Percentiles rank a stretch among this genome's conserved stretches.
These are phyloP conservation scores for Curvularia sp. DNA, from an alignment of 2,329 filamentous ascomycete species.

Conservation along the genomic window DNA sequence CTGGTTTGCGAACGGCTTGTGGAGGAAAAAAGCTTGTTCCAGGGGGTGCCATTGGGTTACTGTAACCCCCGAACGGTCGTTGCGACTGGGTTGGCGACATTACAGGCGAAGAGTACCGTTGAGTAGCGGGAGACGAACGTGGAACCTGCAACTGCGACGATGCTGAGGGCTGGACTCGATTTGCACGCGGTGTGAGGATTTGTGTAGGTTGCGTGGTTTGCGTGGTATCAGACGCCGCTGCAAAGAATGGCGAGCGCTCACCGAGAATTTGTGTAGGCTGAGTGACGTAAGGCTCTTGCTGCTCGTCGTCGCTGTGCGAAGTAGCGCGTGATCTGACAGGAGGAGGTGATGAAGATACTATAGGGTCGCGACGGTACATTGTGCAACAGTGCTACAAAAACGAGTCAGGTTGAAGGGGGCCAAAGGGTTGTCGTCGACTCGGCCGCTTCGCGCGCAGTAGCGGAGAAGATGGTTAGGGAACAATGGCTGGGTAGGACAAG, in stretches of 20 bases:
- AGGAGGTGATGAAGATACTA: conserved; percentile 44
- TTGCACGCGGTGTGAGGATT: conserved; percentile 56
- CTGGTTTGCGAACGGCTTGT: conserved; percentile 48
- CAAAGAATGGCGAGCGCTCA: conserved; percentile 40
- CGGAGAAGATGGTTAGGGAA: conserved; percentile 10
- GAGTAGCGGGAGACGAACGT: conserved; percentile 78
- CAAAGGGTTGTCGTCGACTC: conserved; percentile 4
- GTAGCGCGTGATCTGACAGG: conserved; percentile 19
- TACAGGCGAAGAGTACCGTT: conserved; percentile 51
- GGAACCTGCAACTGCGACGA: conserved; percentile 74
- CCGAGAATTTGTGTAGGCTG: conserved; percentile 46
- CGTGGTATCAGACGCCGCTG: conserved; percentile 51
- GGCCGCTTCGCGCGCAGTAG: conserved; percentile 8
- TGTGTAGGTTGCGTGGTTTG: conserved; percentile 72
- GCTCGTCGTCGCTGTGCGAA: conserved; percentile 56
- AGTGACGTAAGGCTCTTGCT: conserved; percentile 59
- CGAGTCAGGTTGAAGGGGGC: background rate
- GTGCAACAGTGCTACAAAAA: conserved; percentile 15
- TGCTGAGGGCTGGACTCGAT: conserved; percentile 34
- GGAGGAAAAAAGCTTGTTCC: conserved; percentile 71
- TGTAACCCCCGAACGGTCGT: conserved; percentile 69
- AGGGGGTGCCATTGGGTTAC: conserved; percentile 75
- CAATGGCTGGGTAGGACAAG: conserved; percentile 14
- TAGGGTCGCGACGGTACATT: conserved; percentile 47
- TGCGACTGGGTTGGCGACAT: conserved; percentile 64